Evolutionary conservation across 1,284 basidiomycete species (phyloP).

Genomic region (Veloboletus limbatus): DNA sequence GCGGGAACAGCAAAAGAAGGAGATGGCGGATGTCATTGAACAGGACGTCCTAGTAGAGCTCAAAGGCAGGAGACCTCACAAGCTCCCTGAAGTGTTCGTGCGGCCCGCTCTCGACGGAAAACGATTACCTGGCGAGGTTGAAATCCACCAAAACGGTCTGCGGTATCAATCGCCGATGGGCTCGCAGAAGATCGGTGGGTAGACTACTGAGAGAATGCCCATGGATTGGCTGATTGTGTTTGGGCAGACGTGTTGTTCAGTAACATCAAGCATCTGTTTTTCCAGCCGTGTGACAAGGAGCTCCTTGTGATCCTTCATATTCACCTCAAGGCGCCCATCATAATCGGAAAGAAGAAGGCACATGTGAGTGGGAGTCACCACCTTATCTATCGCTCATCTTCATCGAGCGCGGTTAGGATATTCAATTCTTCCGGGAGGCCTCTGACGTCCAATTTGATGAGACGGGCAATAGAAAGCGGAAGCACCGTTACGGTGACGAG

Average conservation of each 20-base stretch:
- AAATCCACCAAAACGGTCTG: slow-evolving; percentile 97
- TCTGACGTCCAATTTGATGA: slow-evolving; percentile 98
- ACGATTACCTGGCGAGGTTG: slow-evolving; percentile 90
- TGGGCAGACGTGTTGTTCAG: slow-evolving; percentile 85
- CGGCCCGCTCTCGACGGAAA: slow-evolving; percentile 93
- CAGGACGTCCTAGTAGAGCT: slow-evolving; percentile 88
- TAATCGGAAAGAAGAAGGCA: slow-evolving; percentile 98
- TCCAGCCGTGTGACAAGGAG: slow-evolving; percentile 98
- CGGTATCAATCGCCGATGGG: slow-evolving; percentile 89
- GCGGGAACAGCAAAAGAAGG: slow-evolving; percentile 95
- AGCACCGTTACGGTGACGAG: slow-evolving; percentile 96
- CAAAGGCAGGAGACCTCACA: slow-evolving; percentile 80
- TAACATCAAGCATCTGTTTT: slow-evolving; percentile 99
- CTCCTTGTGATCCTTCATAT: slow-evolving; percentile 93
- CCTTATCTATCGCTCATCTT: not conserved
- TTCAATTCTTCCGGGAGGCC: slow-evolving; percentile 98
- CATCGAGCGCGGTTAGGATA: slow-evolving; percentile 55
- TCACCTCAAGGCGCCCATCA: slow-evolving; percentile 94
- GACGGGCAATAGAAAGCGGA: slow-evolving; percentile 97
- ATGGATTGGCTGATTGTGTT: slow-evolving; percentile 9
- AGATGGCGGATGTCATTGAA: slow-evolving; percentile 96
- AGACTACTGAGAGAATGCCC: not conserved
- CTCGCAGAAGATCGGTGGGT: slow-evolving; percentile 83
- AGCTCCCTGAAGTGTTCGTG: slow-evolving; percentile 90
- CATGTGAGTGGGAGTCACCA: slow-evolving; percentile 51